Evolutionary conservation across 1,284 basidiomycete species (phyloP), one percentile per base, ranked within the genome.

Genomic region (Anthracocystis walkeri): DNA sequence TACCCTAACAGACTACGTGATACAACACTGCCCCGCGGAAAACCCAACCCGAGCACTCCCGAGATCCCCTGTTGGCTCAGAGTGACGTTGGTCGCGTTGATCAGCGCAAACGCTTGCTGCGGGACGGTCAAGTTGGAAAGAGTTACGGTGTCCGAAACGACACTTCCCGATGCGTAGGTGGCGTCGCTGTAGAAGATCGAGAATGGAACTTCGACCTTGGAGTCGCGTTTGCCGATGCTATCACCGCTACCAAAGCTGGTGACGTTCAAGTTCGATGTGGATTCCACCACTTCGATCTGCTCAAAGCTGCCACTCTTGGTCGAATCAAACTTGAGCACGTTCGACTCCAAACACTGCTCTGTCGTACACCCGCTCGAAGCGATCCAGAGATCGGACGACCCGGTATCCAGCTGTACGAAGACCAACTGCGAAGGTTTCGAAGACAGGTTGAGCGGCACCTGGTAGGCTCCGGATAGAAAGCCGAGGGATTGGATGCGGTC

Each of bases 31-130:
- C 76, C 74, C 10, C 87, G 73, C 0, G 87, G 85, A 60, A 87
- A 87, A 7, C 86, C 87, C 1, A 87, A 64, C 6, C 87, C 87
- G 5, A 86, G 48, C 25, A 87, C 82, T 2, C 87, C 87, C 6
- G 85, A 85, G 20, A 86, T 82, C 20, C 82, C 80, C 65, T 87
- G 84, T 3, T 70, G 64, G 1, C 75, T 59, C 35, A 87, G 65
- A 1, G 86, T 85, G 38, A 87, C 74, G 48, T 85, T 87, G 21
- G 86, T 87, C 21, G 77, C 35, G 58, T 79, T 60, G 42, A 78
- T 63, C n/a, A 78, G 58, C 6, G 74, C 74, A 46, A 78, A 78
- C 20, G 61, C 58, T 50, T 78, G 76, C 12, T 58, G 16, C 12
- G 51, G 11, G 4, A 68, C 58, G n/a, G 29, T 48, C 4, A 78